Evolutionary conservation across 1,284 basidiomycete genomes (phyloP), one percentile per base, ranked within the genome.

Genomic region (Ganoderma meredithae): DNA sequence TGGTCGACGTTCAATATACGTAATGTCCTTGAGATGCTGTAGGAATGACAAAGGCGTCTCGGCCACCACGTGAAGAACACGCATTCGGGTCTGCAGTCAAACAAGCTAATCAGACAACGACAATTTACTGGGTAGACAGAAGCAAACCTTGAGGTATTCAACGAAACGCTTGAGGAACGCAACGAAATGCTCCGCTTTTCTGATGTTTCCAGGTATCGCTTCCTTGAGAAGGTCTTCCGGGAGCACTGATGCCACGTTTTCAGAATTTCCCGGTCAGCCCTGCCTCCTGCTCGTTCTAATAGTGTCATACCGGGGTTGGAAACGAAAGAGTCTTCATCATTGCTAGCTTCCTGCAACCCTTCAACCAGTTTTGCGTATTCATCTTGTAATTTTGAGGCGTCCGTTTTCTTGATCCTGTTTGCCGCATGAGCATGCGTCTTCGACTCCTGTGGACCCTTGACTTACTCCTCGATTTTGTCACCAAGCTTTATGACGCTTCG

Each of bases 21-120:
- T 99, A 74, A 99, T 98, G 77, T 99, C 98, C 81, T 98, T 99
- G 60, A 99, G 85, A 82, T 99, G 98, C 76, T 99, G 98, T 53
- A 99, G 82, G 81, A 99, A 99, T 1, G 97, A 99, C n/a, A 95
- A 84, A 0, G 98, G 98, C 4, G 98, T 99, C 80, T 99, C 98
- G n/a, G 98, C 98, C 10, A 99, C 98, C 70, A 99, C 98, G 78
- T 99, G 98, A 31, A 99, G 84, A 15, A 99, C 98, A 60, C 98
- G 90, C 97, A 99, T 99, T 62, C 98, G 89, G 9, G 98, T 99
- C 95, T 97, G 71, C 40, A 62, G 22, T 47, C 8, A 17, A 62
- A 52, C 15, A 53, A 15, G 47, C 56, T 60, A 75, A 72, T 69
- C 52, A 69, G 68, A 60, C 22, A 60, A 13, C 64, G 39, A 62